Percentiles rank a stretch among this genome's conserved stretches.
Evolutionary conservation across 148 eudicot species (phyloP).

Genomic region (Suaeda aralocaspica): DNA sequence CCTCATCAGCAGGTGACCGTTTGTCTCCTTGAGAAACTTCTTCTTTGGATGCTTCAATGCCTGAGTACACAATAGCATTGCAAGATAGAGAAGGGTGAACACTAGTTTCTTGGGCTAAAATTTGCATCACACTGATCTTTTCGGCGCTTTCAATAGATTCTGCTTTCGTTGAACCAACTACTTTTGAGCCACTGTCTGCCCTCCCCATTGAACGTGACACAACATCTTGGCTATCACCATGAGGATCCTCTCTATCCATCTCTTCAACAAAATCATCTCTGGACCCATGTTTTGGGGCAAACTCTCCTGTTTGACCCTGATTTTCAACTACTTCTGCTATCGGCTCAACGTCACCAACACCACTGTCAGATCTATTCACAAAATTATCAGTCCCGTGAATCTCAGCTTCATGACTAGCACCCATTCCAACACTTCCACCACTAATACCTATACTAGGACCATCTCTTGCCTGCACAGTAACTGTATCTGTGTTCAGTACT

Average conservation of each 20-base stretch:
- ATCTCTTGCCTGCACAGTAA: conserved; percentile 71
- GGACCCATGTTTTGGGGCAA: conserved; percentile 60
- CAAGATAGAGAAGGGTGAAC: conserved; percentile 90
- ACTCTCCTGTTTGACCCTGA: conserved; percentile 92
- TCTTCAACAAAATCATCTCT: conserved; percentile 77
- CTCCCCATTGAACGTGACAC: conserved; percentile 70
- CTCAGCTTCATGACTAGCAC: conserved; percentile 98
- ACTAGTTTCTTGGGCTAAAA: conserved; percentile 53
- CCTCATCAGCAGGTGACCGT: conserved; percentile 56
- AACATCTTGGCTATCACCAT: conserved; percentile 90
- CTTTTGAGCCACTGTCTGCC: conserved; percentile 95
- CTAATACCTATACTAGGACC: conserved; percentile 87
- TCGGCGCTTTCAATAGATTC: conserved; percentile 96
- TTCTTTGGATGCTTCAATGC: conserved; percentile 84
- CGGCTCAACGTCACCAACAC: conserved; percentile 87
- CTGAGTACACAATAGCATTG: conserved; percentile 91
- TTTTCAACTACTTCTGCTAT: conserved; percentile 88
- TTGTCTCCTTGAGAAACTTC: conserved; percentile 88
- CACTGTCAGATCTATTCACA: conserved; percentile 80
- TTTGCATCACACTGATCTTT: conserved; percentile 64
- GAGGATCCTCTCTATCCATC: conserved; percentile 83
- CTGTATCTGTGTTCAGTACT: conserved; percentile 81
- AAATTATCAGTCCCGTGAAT: conserved; percentile 85
- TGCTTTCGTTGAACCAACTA: conserved; percentile 80
- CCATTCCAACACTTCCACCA: conserved; percentile 99